phyloP scores from a whole-genome alignment of 257 asterid species.

The Gardenia jasminoides region DNA sequence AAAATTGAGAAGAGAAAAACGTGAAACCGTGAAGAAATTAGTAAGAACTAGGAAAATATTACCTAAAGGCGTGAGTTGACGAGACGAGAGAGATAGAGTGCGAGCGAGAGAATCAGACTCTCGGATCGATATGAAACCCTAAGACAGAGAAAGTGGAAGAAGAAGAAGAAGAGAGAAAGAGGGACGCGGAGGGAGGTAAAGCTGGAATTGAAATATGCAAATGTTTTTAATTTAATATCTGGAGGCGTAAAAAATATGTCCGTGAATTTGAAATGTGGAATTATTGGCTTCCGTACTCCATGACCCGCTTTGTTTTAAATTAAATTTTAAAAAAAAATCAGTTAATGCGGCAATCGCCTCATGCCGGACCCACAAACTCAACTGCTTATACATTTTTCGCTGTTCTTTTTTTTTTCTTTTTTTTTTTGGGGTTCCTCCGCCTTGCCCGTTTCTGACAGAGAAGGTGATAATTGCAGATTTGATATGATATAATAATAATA shows the following conservation, averaged over 20 bases:
- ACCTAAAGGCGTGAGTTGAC: slow-evolving; percentile 16
- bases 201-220: slow-evolving; percentile 40
- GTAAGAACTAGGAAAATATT: neutral
- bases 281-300: neutral
- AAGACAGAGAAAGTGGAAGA: slow-evolving; percentile 44
- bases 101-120: slow-evolving; percentile 22
- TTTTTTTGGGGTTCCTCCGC: no score
- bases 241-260: neutral
- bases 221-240: slow-evolving; percentile 12
- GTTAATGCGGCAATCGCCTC: no score
- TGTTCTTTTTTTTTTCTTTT: no score
- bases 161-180: slow-evolving; percentile 31
- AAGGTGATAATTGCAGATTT: no score
- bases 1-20: neutral
- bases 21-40: neutral
- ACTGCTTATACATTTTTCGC: no score
- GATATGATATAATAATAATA: no score
- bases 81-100: neutral
- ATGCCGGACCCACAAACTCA: no score
- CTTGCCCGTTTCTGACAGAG: no score
- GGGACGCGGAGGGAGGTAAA: slow-evolving; percentile 24
- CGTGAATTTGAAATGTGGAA: neutral
- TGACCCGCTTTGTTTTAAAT: no score
- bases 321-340: no score
- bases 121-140: slow-evolving; percentile 24